phyloP scores from a whole-genome alignment of 768 basidiomycete species.

The Phaeotremella skinneri region DNA sequence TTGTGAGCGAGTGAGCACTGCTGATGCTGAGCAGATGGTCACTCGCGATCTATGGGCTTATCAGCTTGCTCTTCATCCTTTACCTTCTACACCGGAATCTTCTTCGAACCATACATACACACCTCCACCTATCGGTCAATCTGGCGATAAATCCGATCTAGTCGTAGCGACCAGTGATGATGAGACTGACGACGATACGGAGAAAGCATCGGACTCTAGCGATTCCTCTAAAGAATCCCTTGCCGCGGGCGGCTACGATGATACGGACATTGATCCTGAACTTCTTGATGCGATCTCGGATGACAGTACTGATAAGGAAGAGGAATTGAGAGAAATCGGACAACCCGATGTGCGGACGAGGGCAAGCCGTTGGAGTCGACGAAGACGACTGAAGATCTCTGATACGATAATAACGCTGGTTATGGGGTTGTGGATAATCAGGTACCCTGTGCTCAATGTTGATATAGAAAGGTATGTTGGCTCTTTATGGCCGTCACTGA shows the following conservation, averaged over 20 bases:
- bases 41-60: slow-evolving; percentile 50
- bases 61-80: slow-evolving; percentile 36
- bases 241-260: slow-evolving; percentile 12
- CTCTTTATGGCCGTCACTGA: slow-evolving; percentile 7
- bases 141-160: slow-evolving; percentile 1
- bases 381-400: slow-evolving; percentile 50
- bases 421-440: slow-evolving; percentile 73
- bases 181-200: slow-evolving; percentile 24
- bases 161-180: slow-evolving; percentile 5
- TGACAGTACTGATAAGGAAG: slow-evolving; percentile 13
- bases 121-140: neutral
- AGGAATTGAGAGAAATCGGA: slow-evolving; percentile 5
- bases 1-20: neutral
- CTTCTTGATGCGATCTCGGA: slow-evolving; percentile 21
- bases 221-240: slow-evolving; percentile 40
- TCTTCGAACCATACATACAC: neutral
- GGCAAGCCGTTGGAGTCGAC: slow-evolving; percentile 13
- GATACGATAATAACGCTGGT: slow-evolving; percentile 68
- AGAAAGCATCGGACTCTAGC: slow-evolving; percentile 21
- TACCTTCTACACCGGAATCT: slow-evolving; percentile 26
- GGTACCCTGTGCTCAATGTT: slow-evolving; percentile 70
- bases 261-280: slow-evolving; percentile 29
- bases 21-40: slow-evolving; percentile 33
- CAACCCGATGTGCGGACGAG: slow-evolving; percentile 4
- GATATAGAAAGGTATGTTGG: slow-evolving; percentile 68